A percentile compares a stretch with the other conserved stretches of the same genome.
Conservation (phyloP, 768 basidiomycete species). For the Pulveroboletus sp. region DNA sequence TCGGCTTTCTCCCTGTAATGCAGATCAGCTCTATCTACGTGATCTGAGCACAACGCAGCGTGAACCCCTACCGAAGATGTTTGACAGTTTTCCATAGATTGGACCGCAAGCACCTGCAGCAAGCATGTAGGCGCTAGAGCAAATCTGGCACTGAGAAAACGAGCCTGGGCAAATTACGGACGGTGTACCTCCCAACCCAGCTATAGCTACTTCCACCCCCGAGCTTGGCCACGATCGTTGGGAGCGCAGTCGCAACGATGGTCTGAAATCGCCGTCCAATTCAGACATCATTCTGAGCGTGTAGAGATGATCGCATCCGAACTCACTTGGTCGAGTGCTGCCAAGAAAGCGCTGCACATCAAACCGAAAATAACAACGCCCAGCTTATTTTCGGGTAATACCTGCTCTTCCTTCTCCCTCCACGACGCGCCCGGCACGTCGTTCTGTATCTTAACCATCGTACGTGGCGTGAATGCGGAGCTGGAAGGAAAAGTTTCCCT, state of each 20-base stretch:
- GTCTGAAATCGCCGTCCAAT: no score
- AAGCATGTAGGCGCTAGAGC: constrained; percentile 65
- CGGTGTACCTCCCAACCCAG: constrained; percentile 65
- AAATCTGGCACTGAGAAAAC: background rate
- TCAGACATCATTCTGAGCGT: no score
- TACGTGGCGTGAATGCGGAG: no score
- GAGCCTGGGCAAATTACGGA: background rate
- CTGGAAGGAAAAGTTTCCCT: no score
- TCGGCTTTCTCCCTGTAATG: constrained; percentile 60
- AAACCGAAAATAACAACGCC: constrained; percentile 27
- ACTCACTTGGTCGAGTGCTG: constrained; percentile 58
- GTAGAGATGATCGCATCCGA: no score
- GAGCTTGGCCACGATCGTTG: constrained; percentile 64
- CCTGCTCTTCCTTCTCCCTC: constrained; percentile 52
- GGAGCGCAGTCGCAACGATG: constrained; percentile 69
- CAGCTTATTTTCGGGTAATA: constrained; percentile 39
- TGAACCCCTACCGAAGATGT: constrained; percentile 38
- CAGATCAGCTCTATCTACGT: constrained; percentile 7
- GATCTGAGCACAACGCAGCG: constrained; percentile 13
- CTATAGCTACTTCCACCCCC: constrained; percentile 62
- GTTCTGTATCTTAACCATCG: constrained; percentile 22
- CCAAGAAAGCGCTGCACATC: constrained; percentile 32
- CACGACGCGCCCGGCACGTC: constrained; percentile 48
- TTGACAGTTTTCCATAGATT: constrained; percentile 74
- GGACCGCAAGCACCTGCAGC: constrained; percentile 64